These are phyloP conservation scores for Ascochyta fabae DNA, from an alignment of 2,329 filamentous ascomycete species.

Conservation along the genomic window DNA sequence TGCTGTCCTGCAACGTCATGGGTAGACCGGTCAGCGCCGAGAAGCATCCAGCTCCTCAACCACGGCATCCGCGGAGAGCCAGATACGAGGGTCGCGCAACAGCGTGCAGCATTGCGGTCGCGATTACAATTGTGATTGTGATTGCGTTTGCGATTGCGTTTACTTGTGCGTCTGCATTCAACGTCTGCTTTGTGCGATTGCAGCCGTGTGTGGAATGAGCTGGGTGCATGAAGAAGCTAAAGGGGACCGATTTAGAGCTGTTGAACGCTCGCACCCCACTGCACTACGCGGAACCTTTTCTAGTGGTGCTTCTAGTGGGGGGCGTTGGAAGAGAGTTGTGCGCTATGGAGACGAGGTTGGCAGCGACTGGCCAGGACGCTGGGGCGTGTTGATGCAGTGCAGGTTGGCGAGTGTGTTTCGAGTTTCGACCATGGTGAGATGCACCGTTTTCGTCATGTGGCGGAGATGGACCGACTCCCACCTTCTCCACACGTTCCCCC, in stretches of 20 bases:
- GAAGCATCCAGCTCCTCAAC: not conserved
- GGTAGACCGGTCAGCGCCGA: slow-evolving; percentile 4
- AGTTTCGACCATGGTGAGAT: not conserved
- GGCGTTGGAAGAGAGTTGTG: slow-evolving; percentile 3
- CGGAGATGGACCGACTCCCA: not conserved
- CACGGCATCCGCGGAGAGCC: not conserved
- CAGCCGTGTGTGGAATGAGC: slow-evolving; percentile 1
- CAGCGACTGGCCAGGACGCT: not conserved
- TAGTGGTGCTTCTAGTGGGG: slow-evolving; percentile 10
- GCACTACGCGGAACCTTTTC: slow-evolving; percentile 3
- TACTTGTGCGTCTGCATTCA: not conserved
- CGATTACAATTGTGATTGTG: too few species aligned
- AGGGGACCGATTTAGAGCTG: slow-evolving; percentile 1
- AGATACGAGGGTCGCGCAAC: slow-evolving; percentile 9
- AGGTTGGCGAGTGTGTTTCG: slow-evolving; percentile 2
- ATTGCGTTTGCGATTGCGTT: not conserved
- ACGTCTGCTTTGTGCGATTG: not conserved
- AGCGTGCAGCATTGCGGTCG: not conserved
- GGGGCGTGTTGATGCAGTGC: not conserved
- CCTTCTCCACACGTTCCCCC: slow-evolving; percentile 23
- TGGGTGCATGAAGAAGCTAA: not conserved
- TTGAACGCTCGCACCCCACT: slow-evolving; percentile 18
- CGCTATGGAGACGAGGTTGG: not conserved
- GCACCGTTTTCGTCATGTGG: slow-evolving; percentile 13
- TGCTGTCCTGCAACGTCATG: slow-evolving; percentile 10